Evolutionary conservation across 805 yeast species (phyloP).

Genomic region (Spathaspora gorwiae): DNA sequence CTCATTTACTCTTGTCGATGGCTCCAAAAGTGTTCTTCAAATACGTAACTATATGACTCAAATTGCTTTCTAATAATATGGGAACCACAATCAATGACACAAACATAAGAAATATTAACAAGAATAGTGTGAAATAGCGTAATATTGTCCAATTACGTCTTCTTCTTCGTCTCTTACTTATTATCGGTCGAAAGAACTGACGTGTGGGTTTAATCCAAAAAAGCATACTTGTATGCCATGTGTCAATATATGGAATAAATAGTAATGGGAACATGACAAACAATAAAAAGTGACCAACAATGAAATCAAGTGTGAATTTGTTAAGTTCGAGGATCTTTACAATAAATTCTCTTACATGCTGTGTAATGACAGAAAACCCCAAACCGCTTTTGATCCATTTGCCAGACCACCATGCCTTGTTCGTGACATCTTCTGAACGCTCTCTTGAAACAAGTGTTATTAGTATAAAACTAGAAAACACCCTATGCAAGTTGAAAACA

Average conservation of each 20-base stretch:
- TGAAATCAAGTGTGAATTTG: slow-evolving; percentile 45
- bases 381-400: slow-evolving; percentile 39
- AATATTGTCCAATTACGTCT: slow-evolving; percentile 22
- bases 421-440: slow-evolving; percentile 33
- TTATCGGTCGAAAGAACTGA: slow-evolving; percentile 34
- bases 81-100: slow-evolving; percentile 35
- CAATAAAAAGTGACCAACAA: slow-evolving; percentile 40
- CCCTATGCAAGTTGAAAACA: slow-evolving; percentile 32
- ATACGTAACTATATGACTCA: background rate
- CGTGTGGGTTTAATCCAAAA: slow-evolving; percentile 45
- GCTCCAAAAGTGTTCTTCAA: background rate
- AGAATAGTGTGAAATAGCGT: slow-evolving; percentile 45
- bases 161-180: slow-evolving; percentile 34
- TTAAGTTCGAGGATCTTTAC: slow-evolving; percentile 45
- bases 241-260: slow-evolving; percentile 44
- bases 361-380: slow-evolving; percentile 35
- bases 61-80: slow-evolving; percentile 40
- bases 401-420: slow-evolving; percentile 54
- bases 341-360: slow-evolving; percentile 43
- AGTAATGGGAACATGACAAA: slow-evolving; percentile 36
- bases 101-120: slow-evolving; percentile 35
- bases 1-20: too few relatives aligned
- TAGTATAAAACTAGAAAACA: slow-evolving; percentile 22
- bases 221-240: slow-evolving; percentile 45
- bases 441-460: slow-evolving; percentile 39